Conservation (phyloP, 176 grass and related monocot species). For the Oryza longistaminata region DNA sequence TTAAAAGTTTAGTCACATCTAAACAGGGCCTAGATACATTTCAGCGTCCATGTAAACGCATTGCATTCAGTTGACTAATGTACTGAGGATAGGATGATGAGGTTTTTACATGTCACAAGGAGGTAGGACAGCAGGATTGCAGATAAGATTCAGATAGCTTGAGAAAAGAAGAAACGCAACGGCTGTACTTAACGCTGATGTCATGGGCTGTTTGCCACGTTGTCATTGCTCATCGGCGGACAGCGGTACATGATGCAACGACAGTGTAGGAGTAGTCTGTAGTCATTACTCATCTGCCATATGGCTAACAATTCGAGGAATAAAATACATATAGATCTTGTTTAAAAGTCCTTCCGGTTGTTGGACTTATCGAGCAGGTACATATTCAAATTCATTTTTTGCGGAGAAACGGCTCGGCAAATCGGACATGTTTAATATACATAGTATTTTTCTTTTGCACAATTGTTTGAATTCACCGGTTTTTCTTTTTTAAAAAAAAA, state of each 20-base stretch:
- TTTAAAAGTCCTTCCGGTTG: no score
- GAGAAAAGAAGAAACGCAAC: neutral
- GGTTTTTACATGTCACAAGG: neutral
- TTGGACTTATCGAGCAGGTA: no score
- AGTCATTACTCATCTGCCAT: neutral
- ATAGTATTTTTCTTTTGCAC: no score
- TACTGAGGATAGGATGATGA: neutral
- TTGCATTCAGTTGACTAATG: constrained; percentile 14
- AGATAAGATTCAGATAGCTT: neutral
- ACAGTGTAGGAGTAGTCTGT: neutral
- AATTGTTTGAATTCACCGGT: no score
- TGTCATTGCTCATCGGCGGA: neutral
- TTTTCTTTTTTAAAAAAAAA: no score
- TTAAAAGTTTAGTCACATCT: no score
- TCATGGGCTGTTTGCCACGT: neutral
- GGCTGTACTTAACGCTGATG: neutral
- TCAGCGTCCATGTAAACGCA: neutral
- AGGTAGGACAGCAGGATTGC: neutral
- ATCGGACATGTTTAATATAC: no score
- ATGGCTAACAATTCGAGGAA: neutral
- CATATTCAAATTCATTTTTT: no score
- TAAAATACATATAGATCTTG: neutral
- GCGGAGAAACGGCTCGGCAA: no score
- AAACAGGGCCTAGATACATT: neutral
- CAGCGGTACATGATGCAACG: neutral